These are phyloP conservation scores for Coffea canephora DNA, from an alignment of 257 asterid species.

Conservation along the genomic window DNA sequence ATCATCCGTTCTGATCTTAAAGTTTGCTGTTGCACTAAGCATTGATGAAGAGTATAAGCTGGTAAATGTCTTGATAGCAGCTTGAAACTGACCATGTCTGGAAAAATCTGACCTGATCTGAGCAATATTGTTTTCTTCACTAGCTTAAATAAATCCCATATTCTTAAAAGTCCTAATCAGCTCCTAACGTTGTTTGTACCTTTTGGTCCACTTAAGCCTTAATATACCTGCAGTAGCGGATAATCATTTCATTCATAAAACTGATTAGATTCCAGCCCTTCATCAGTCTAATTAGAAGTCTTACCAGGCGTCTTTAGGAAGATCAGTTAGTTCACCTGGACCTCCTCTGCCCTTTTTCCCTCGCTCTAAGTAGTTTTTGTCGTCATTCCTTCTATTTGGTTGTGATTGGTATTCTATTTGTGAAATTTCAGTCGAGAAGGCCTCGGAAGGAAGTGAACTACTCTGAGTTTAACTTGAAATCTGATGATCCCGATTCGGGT, in stretches of 20 bases:
- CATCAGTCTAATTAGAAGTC: no score
- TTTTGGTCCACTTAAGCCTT: neutral
- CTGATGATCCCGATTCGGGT: slow-evolving; percentile 31
- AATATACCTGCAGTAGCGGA: neutral
- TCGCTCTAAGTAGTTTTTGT: neutral
- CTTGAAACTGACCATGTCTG: neutral
- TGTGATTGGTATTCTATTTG: neutral
- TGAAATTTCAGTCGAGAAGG: slow-evolving; percentile 63
- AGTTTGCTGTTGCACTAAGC: neutral
- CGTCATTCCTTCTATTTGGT: slow-evolving; percentile 4
- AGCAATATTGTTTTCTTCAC: neutral
- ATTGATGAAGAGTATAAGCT: neutral
- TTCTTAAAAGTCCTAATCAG: neutral
- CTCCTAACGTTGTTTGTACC: neutral
- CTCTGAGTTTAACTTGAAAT: slow-evolving; percentile 28
- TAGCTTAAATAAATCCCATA: neutral
- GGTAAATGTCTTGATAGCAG: neutral
- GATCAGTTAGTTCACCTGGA: neutral
- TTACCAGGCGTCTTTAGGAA: neutral
- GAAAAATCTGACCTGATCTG: neutral
- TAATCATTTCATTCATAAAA: no score
- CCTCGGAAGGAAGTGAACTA: slow-evolving; percentile 58
- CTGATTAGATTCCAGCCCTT: neutral
- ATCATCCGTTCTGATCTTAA: neutral
- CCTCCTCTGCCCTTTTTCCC: neutral